phyloP scores from a whole-genome alignment of 2,329 filamentous ascomycete species.

The Xylaria sp. region DNA sequence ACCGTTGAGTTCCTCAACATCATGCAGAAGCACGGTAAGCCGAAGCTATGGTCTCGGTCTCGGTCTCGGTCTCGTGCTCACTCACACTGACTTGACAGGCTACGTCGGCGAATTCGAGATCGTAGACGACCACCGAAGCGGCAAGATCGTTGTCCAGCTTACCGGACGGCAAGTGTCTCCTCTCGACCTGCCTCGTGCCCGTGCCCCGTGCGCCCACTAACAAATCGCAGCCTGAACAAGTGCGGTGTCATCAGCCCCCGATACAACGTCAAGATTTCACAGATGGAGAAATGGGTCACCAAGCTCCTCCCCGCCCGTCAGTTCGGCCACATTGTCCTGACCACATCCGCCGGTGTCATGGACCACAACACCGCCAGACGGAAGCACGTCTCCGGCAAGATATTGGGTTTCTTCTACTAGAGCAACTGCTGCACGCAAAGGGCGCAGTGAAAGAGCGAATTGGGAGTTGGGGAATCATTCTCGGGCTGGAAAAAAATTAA shows the following conservation, averaged over 20 bases:
- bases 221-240: slow-evolving; percentile 28
- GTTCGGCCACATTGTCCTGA: slow-evolving; percentile 34
- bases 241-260: slow-evolving; percentile 35
- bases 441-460: slow-evolving; percentile 16
- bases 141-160: slow-evolving; percentile 34
- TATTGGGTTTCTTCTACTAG: slow-evolving; percentile 35
- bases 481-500: slow-evolving; percentile 14
- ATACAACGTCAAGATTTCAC: slow-evolving; percentile 33
- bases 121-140: slow-evolving; percentile 35
- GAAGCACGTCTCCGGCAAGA: slow-evolving; percentile 35
- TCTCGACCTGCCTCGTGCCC: too few species aligned
- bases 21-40: slow-evolving; percentile 34
- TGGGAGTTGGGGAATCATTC: slow-evolving; percentile 34
- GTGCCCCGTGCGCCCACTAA: slow-evolving; percentile 1
- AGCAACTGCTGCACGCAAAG: not conserved
- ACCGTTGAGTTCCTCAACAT: slow-evolving; percentile 35
- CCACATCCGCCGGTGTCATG: slow-evolving; percentile 33
- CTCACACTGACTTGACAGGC: slow-evolving; percentile 15
- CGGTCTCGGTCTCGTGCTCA: too few species aligned
- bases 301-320: slow-evolving; percentile 33
- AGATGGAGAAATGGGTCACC: slow-evolving; percentile 32
- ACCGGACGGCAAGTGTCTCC: slow-evolving; percentile 25
- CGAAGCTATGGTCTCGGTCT: too few species aligned
- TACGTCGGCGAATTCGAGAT: slow-evolving; percentile 34
- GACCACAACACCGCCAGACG: slow-evolving; percentile 32